phyloP scores from a whole-genome alignment of 768 basidiomycete species.

The Psilocybe subaeruginosa region DNA sequence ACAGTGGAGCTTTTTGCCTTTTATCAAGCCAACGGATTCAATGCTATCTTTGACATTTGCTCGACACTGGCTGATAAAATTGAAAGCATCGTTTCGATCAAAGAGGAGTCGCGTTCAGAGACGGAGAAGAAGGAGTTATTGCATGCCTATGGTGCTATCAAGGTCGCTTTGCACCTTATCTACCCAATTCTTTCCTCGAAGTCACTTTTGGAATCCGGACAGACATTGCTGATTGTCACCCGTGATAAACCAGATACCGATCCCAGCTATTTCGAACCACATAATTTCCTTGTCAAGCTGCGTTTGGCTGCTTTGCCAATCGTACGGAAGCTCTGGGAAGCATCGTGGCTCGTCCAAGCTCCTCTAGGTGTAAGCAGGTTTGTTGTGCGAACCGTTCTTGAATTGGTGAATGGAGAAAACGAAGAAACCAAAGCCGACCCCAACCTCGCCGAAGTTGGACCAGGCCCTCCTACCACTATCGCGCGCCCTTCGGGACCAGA shows the following conservation, averaged over 20 bases:
- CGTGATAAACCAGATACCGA: constrained; percentile 83
- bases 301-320: constrained; percentile 73
- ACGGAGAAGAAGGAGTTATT: constrained; percentile 63
- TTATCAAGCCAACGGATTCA: constrained; percentile 70
- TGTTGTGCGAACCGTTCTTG: constrained; percentile 77
- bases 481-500: constrained; percentile 58
- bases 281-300: constrained; percentile 84
- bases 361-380: constrained; percentile 77
- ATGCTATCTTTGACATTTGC: constrained; percentile 64
- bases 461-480: constrained; percentile 26
- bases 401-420: constrained; percentile 80
- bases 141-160: constrained; percentile 80
- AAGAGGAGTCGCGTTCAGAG: constrained; percentile 60
- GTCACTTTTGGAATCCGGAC: constrained; percentile 82
- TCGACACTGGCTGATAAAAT: constrained; percentile 58
- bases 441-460: constrained; percentile 34
- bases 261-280: constrained; percentile 79
- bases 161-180: constrained; percentile 79
- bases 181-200: constrained; percentile 78
- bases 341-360: constrained; percentile 77
- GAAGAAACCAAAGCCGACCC: constrained; percentile 65
- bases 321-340: constrained; percentile 74
- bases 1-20: constrained; percentile 82
- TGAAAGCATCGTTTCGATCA: constrained; percentile 49
- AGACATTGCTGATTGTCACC: constrained; percentile 72